A percentile compares a stretch with the other conserved stretches of the same genome.
These are phyloP conservation scores for Candolleomyces aberdarensis DNA, from an alignment of 768 basidiomycete genomes.

Conservation along the genomic window DNA sequence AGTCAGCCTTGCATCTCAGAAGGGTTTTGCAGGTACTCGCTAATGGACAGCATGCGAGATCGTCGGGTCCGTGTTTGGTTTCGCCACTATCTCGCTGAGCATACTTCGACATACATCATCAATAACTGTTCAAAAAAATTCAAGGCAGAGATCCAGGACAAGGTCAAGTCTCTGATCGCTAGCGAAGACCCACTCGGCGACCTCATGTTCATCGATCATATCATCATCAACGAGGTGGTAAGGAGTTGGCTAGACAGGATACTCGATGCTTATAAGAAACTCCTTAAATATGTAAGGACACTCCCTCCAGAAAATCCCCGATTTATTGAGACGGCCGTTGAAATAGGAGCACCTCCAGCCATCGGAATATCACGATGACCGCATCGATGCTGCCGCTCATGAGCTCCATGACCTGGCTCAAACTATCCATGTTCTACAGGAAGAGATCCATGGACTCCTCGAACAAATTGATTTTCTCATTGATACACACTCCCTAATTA, in stretches of 20 bases:
- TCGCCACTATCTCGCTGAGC: background rate
- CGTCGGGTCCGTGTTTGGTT: slow-evolving; percentile 3
- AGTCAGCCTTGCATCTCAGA: background rate
- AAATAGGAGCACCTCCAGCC: background rate
- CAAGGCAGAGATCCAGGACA: background rate
- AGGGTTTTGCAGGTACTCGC: background rate
- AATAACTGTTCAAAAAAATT: background rate
- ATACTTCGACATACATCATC: slow-evolving; percentile 2
- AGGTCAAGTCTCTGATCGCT: background rate
- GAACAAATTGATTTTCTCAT: slow-evolving; percentile 1
- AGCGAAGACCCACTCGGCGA: background rate
- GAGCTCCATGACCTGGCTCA: slow-evolving; percentile 1
- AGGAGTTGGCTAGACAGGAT: background rate
- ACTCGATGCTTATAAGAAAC: background rate
- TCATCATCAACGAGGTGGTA: background rate
- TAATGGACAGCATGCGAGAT: background rate
- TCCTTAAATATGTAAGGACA: background rate
- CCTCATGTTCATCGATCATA: background rate
- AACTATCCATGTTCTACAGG: background rate
- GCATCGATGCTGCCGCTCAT: background rate
- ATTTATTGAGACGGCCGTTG: background rate
- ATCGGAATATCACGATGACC: background rate
- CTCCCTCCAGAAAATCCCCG: background rate
- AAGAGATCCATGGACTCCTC: background rate
- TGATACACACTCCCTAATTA: background rate